Base-by-base conservation (phyloP, 352 stramenopile species). In the Pythium sp. region DNA sequence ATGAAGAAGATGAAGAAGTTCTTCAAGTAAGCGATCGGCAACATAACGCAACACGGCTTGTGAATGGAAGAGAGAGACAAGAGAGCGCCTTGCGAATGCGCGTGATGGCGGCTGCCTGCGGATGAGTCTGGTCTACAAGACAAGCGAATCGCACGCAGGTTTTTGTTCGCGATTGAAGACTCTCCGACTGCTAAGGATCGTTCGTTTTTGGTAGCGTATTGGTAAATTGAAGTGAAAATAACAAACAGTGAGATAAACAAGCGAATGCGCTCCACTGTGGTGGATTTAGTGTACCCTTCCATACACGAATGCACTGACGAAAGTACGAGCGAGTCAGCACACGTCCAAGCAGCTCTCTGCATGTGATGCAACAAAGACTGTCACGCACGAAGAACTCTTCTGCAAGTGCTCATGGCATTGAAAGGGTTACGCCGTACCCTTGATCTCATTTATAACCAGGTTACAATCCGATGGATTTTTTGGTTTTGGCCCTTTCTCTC, bases 1-100 rank as follows among this genome's bases (percentile, higher is more conserved):
- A 57, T 57, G 51, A 57, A 57, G 51, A 57, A 57, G 51, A 57
- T 57, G 51, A 57, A 57, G 51, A 57, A 57, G 22, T 57, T 57
- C 22, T 57, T 57, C 51, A 57, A 57, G 24, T 57, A 57, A 34
- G 51, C 47, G 20, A 18, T 32, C 28, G 28, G 28, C 28, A 4
- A 5, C 28, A 32, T 32, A 32, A 32, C 28, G 28, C 28, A 32
- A 32, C 28, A 32, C 28, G 28, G 2, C 28, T 4, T 32, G n/a
- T n/a, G n/a, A 55, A 55, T 28, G 47, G 24, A 24, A 24, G 47
- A 55, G 47, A 55, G 47, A 30, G n/a, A 18, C 18, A 24, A 30
- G 51, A 26, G 51, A 9, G 11, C 51, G 32, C 28, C 28, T 32
- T 57, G 30, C 24, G 9, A 5, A 30, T 57, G 51, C 12, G 51